Conservation (phyloP, 2,329 filamentous ascomycete genomes). For the Seiridium unicorne region DNA sequence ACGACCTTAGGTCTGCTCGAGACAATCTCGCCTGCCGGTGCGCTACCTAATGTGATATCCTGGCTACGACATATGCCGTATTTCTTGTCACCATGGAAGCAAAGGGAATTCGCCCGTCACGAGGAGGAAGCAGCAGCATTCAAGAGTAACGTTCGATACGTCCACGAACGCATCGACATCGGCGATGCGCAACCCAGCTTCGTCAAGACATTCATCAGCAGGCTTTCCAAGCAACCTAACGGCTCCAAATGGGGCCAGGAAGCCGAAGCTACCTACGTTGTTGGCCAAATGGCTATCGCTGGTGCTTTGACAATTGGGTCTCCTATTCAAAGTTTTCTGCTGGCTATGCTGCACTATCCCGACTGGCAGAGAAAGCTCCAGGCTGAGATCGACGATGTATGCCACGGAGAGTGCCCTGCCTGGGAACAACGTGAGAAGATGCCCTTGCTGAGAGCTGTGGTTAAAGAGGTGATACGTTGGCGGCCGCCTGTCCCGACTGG, state of each 20-base stretch:
- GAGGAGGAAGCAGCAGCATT: conserved; percentile 37
- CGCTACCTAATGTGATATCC: conserved; percentile 38
- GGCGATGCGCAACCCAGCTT: conserved; percentile 38
- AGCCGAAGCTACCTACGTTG: conserved; percentile 40
- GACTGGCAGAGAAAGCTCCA: conserved; percentile 39
- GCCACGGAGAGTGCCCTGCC: conserved; percentile 40
- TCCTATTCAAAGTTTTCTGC: conserved; percentile 39
- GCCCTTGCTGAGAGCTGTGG: conserved; percentile 44
- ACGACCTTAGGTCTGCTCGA: conserved; percentile 45
- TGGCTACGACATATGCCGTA: conserved; percentile 38
- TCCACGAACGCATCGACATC: conserved; percentile 28
- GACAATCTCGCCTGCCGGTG: conserved; percentile 43
- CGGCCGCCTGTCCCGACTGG: conserved; percentile 52
- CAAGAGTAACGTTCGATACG: conserved; percentile 33
- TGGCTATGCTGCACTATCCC: conserved; percentile 39
- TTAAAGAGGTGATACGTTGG: conserved; percentile 54
- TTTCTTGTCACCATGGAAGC: conserved; percentile 42
- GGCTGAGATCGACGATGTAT: conserved; percentile 45
- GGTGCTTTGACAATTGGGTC: conserved; percentile 42
- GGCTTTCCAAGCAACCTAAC: conserved; percentile 17
- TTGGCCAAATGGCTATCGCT: conserved; percentile 47
- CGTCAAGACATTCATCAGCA: conserved; percentile 37
- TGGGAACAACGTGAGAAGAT: conserved; percentile 45
- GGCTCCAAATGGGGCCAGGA: conserved; percentile 27
- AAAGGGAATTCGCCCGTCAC: conserved; percentile 38